Base-by-base conservation (phyloP, 306 rosid species). In the Sophora flavescens region DNA sequence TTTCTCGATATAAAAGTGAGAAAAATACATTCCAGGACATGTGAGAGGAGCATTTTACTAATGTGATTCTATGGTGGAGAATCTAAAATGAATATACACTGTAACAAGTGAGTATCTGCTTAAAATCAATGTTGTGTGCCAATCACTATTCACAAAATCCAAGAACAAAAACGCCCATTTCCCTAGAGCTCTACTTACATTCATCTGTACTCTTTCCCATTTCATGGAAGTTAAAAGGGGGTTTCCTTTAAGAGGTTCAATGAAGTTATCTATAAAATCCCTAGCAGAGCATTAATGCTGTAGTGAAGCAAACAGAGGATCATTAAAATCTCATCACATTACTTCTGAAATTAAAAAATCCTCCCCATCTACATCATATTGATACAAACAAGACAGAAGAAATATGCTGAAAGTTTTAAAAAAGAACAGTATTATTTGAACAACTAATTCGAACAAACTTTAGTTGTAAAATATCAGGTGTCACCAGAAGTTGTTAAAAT, bases 261-360 rank as follows among this genome's bases (percentile, higher is more conserved):
- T 9, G 11, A 16, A 52, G 12, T 36, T 53, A 36, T 38, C 16
- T 32, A 57, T 33, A 22, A 26, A 71, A 36, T 18, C 18, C 6
- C 33, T 22, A 51, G 14, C 17, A 17, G n/a, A 68, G 45, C 44
- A 50, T 45, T 12, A 53, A 36, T n/a, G n/a, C n/a, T n/a, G n/a
- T n/a, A n/a, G n/a, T 54, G 64, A 54, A 18, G 76, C 17, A 53
- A 71, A 53, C 63, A 54, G 6, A 51, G 62, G 38, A 30, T 39
- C 76, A 33, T 26, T 54, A 18, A 52, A 17, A 16, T 30, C 28
- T 6, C 22, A 42, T 65, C 53, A 42, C 18, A 41, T 9, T 45
- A 66, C 33, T 35, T 14, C 36, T 3, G 35, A 58, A 58, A 8
- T 11, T 11, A 4, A 44, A 41, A 41, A 8, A 44, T 10, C 50